phyloP scores from a whole-genome alignment of 176 grass and related monocot genomes.

The Secale cereale region DNA sequence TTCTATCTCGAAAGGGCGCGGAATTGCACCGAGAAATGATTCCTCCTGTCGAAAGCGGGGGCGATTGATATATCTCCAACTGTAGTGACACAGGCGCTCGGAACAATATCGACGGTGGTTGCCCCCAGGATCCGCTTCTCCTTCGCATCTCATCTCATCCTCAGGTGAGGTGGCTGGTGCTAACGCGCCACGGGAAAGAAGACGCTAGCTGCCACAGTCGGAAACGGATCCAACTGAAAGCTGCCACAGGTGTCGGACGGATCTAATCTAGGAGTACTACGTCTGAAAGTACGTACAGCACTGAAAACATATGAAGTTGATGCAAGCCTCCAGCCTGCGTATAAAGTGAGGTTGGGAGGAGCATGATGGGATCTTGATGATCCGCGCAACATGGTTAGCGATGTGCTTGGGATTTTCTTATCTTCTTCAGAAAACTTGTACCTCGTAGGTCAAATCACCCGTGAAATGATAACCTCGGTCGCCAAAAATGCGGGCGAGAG shows the following conservation, averaged over 20 bases:
- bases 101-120: conserved; percentile 18
- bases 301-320: neutral
- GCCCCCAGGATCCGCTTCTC: neutral
- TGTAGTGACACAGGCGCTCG: conserved; percentile 29
- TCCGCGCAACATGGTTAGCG: neutral
- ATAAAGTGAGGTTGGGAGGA: neutral
- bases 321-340: neutral
- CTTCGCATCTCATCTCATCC: neutral
- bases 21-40: conserved; percentile 20
- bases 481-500: neutral
- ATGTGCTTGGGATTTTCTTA: neutral
- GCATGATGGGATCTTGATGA: neutral
- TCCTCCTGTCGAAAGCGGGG: conserved; percentile 37
- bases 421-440: neutral
- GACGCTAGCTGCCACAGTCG: neutral
- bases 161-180: neutral
- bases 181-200: neutral
- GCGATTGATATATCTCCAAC: neutral
- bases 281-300: neutral
- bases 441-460: neutral
- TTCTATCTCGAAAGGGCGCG: neutral
- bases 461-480: neutral
- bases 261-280: too few species aligned
- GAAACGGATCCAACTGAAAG: conserved; percentile 32
- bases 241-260: neutral